Evolutionary conservation across 805 yeast species (phyloP).

Genomic region (Ogataea trehalophila): DNA sequence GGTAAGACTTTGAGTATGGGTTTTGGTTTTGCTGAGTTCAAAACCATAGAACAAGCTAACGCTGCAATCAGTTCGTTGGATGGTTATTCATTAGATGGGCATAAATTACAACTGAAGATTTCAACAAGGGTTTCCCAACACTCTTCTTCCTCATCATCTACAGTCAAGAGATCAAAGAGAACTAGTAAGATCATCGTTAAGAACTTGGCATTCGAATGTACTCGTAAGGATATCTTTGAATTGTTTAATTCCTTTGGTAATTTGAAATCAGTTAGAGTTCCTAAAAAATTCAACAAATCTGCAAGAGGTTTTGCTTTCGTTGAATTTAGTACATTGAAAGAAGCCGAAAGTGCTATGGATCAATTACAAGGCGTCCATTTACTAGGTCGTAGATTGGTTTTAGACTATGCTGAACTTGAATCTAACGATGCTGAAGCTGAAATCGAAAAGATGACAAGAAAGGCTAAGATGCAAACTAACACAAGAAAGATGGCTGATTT

Average conservation of each 20-base stretch:
- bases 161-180: slow-evolving; percentile 34
- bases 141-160: slow-evolving; percentile 23
- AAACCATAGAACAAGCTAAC: slow-evolving; percentile 70
- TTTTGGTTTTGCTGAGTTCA: slow-evolving; percentile 92
- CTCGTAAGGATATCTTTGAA: slow-evolving; percentile 88
- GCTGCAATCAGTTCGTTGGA: slow-evolving; percentile 70
- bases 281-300: slow-evolving; percentile 89
- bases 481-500: slow-evolving; percentile 68
- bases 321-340: slow-evolving; percentile 80
- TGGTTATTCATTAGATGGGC: slow-evolving; percentile 81
- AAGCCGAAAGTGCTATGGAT: slow-evolving; percentile 91
- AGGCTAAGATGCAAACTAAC: slow-evolving; percentile 78
- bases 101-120: slow-evolving; percentile 80
- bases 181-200: slow-evolving; percentile 86
- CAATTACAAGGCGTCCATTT: slow-evolving; percentile 94
- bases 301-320: slow-evolving; percentile 98
- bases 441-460: slow-evolving; percentile 83
- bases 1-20: slow-evolving; percentile 87
- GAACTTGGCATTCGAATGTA: slow-evolving; percentile 95
- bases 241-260: slow-evolving; percentile 93
- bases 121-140: slow-evolving; percentile 68
- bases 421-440: slow-evolving; percentile 84
- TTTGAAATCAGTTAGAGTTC: slow-evolving; percentile 90
- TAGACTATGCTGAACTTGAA: slow-evolving; percentile 86
- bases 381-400: slow-evolving; percentile 87